Conservation (phyloP, 2,329 filamentous ascomycete genomes). For the Cladophialophora exuberans region DNA sequence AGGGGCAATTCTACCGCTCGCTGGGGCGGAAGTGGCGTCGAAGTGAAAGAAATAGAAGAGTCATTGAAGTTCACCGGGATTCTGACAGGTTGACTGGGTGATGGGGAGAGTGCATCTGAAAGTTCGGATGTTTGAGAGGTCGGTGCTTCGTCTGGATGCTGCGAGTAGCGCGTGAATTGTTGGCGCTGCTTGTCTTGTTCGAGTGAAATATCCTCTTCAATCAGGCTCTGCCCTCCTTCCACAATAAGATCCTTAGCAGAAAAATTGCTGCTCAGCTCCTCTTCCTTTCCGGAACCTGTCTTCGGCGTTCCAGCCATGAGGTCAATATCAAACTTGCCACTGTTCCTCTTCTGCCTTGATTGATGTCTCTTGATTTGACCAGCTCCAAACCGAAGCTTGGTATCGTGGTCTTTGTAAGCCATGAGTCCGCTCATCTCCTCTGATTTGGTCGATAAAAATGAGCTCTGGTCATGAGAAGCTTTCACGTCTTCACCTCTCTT, state of each 20-base stretch:
- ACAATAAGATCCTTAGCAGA: no score
- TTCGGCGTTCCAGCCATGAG: constrained; percentile 27
- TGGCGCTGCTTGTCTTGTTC: background rate
- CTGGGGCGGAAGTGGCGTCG: constrained; percentile 15
- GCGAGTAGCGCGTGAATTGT: background rate
- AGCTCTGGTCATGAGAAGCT: constrained; percentile 25
- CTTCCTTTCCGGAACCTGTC: constrained; percentile 9
- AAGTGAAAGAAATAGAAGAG: constrained; percentile 15
- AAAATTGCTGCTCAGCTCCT: no score
- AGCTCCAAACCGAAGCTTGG: constrained; percentile 24
- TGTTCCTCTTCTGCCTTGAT: constrained; percentile 19
- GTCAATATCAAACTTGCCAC: constrained; percentile 30
- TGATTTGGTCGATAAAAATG: constrained; percentile 20
- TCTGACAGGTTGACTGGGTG: constrained; percentile 12
- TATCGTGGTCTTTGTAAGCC: constrained; percentile 25
- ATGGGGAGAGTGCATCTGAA: constrained; percentile 6
- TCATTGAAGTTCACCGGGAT: constrained; percentile 29
- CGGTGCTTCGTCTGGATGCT: background rate
- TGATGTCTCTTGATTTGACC: constrained; percentile 21
- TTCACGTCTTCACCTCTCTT: constrained; percentile 36
- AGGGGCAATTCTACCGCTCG: background rate
- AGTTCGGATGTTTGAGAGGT: background rate
- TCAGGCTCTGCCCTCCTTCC: background rate
- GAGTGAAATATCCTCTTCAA: background rate
- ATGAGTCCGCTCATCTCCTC: constrained; percentile 28